These are phyloP conservation scores for Eutypella sp. DNA, from an alignment of 2,329 filamentous ascomycete genomes.

Conservation along the genomic window DNA sequence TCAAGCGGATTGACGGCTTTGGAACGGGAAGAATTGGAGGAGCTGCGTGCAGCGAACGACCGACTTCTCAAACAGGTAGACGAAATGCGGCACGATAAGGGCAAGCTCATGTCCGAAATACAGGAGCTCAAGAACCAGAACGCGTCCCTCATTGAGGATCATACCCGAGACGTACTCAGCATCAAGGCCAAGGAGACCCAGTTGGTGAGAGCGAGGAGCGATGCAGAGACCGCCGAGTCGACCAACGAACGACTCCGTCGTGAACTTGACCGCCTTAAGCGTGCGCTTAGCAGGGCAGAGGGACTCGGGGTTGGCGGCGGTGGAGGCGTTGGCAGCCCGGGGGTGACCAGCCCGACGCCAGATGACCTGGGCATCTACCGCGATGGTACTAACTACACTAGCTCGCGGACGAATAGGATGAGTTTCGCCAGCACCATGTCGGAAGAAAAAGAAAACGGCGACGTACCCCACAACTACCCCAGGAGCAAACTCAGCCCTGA, in stretches of 20 bases:
- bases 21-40: conserved; percentile 91
- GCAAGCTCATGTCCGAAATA: conserved; percentile 78
- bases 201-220: conserved; percentile 82
- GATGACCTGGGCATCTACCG: conserved; percentile 59
- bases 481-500: conserved; percentile 52
- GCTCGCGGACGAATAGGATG: conserved; percentile 45
- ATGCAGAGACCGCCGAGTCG: conserved; percentile 83
- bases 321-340: conserved; percentile 36
- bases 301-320: conserved; percentile 37
- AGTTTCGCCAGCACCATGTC: conserved; percentile 63
- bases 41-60: conserved; percentile 79
- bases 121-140: conserved; percentile 96
- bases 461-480: conserved; percentile 34
- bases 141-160: conserved; percentile 92
- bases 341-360: conserved; percentile 45
- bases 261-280: conserved; percentile 90
- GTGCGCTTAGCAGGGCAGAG: conserved; percentile 65
- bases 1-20: conserved; percentile 65
- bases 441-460: conserved; percentile 74
- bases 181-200: conserved; percentile 99
- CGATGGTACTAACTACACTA: conserved; percentile 37
- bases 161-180: conserved; percentile 88
- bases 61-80: conserved; percentile 69
- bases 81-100: conserved; percentile 75
- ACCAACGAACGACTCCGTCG: conserved; percentile 77